These are phyloP conservation scores for Verticillium isaacii DNA, from an alignment of 2,329 filamentous ascomycete genomes.

Conservation along the genomic window DNA sequence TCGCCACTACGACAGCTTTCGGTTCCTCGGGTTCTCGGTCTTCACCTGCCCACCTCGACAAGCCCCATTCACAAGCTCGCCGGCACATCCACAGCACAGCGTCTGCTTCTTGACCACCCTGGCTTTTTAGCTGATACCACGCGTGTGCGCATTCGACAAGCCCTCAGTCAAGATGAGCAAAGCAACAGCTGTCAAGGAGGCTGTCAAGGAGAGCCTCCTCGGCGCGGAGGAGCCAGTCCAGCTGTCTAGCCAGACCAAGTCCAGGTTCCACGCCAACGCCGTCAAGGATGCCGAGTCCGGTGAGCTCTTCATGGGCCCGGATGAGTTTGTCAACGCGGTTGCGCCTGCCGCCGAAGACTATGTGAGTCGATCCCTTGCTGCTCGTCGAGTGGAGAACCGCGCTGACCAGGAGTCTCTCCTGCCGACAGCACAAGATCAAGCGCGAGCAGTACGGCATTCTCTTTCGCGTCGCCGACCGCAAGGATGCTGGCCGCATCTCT, in stretches of 20 bases:
- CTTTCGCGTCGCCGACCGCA: conserved; percentile 84
- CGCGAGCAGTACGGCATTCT: conserved; percentile 93
- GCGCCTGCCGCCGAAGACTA: conserved; percentile 86
- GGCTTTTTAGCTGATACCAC: neutral
- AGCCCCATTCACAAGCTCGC: neutral
- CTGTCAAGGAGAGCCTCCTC: conserved; percentile 75
- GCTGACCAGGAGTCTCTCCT: neutral
- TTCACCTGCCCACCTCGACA: neutral
- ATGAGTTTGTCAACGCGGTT: conserved; percentile 89
- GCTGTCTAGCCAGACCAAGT: conserved; percentile 69
- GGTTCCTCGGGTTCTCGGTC: neutral
- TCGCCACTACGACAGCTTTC: neutral
- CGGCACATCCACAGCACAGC: neutral
- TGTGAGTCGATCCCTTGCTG: conserved; percentile 51
- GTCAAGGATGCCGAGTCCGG: conserved; percentile 69
- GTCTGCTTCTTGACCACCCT: neutral
- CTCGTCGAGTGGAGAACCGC: neutral
- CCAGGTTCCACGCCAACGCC: conserved; percentile 73
- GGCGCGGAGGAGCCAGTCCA: conserved; percentile 55
- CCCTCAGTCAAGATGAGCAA: conserved; percentile 30
- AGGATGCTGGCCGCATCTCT: conserved; percentile 65
- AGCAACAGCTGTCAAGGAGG: conserved; percentile 54
- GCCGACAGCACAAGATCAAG: conserved; percentile 89
- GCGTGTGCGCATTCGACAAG: neutral
- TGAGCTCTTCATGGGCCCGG: conserved; percentile 73